A percentile compares a stretch with the other conserved stretches of the same genome.
These are phyloP conservation scores for Exophiala lecanii-corni DNA, from an alignment of 2,329 filamentous ascomycete species.

Conservation along the genomic window DNA sequence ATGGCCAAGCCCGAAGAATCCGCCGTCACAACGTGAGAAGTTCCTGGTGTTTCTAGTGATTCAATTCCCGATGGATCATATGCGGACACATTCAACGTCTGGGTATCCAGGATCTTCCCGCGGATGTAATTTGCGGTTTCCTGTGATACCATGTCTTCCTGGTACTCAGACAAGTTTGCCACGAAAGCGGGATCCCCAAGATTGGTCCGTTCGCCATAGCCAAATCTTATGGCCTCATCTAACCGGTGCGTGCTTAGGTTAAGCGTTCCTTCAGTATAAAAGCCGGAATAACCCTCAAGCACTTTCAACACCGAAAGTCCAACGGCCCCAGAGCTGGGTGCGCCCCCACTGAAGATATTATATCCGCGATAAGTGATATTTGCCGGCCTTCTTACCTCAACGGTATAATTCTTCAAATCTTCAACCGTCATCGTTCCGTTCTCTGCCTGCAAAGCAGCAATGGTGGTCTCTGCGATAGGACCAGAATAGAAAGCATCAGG, in stretches of 20 bases:
- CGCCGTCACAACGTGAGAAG: conserved; percentile 55
- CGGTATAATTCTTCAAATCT: conserved; percentile 69
- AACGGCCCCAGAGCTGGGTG: conserved; percentile 75
- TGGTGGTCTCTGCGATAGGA: conserved; percentile 66
- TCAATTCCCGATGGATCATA: conserved; percentile 69
- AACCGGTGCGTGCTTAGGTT: conserved; percentile 76
- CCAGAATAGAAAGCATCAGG: conserved; percentile 71
- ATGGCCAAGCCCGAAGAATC: conserved; percentile 72
- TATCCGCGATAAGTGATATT: conserved; percentile 65
- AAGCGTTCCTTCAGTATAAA: conserved; percentile 52
- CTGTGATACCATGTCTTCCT: conserved; percentile 63
- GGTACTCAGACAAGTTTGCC: conserved; percentile 56
- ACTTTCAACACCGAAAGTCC: conserved; percentile 74
- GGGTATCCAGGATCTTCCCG: conserved; percentile 63
- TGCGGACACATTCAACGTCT: conserved; percentile 65
- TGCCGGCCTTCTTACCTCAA: conserved; percentile 60
- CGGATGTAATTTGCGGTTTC: conserved; percentile 57
- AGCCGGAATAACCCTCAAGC: conserved; percentile 67
- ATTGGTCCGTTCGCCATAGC: conserved; percentile 71
- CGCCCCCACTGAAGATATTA: conserved; percentile 63
- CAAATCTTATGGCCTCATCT: conserved; percentile 85
- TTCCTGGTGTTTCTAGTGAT: conserved; percentile 58
- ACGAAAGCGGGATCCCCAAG: conserved; percentile 81
- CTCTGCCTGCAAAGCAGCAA: conserved; percentile 60
- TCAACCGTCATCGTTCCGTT: conserved; percentile 83